phyloP scores from a whole-genome alignment of 2,329 filamentous ascomycete genomes.

The Aspergillus japonicus region DNA sequence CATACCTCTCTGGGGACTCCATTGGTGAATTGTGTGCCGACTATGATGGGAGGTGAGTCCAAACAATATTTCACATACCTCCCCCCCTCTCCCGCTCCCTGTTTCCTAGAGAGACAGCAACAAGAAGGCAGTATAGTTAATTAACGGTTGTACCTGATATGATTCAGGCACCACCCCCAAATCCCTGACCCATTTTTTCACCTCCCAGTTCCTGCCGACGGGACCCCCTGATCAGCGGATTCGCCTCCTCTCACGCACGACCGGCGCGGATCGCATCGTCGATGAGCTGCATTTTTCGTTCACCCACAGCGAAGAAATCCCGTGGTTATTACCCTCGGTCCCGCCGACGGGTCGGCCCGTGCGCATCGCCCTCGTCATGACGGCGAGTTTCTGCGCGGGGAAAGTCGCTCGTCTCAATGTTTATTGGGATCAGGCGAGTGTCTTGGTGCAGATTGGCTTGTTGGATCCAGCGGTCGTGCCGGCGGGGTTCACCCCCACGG shows the following conservation, averaged over 20 bases:
- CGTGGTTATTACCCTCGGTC: constrained; percentile 57
- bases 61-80: constrained; percentile 9
- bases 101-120: not conserved
- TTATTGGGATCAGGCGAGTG: constrained; percentile 64
- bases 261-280: constrained; percentile 56
- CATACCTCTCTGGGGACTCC: constrained; percentile 19
- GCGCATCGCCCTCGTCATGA: constrained; percentile 53
- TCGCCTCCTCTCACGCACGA: constrained; percentile 55
- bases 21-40: constrained; percentile 37
- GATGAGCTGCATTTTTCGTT: constrained; percentile 58
- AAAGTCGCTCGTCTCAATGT: constrained; percentile 51
- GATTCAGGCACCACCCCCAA: constrained; percentile 21
- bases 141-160: not conserved
- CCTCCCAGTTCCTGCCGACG: constrained; percentile 52
- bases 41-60: constrained; percentile 33
- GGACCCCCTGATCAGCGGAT: constrained; percentile 50
- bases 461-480: constrained; percentile 56
- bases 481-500: constrained; percentile 39
- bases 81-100: not conserved
- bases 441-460: constrained; percentile 59
- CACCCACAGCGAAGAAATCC: constrained; percentile 53
- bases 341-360: constrained; percentile 55
- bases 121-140: not conserved
- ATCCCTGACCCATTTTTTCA: constrained; percentile 50
- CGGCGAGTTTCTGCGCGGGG: constrained; percentile 42